Evolutionary conservation across 2,329 filamentous ascomycete genomes (phyloP), one percentile per base, ranked within the genome.

Genomic region (Cercospora citrullina): DNA sequence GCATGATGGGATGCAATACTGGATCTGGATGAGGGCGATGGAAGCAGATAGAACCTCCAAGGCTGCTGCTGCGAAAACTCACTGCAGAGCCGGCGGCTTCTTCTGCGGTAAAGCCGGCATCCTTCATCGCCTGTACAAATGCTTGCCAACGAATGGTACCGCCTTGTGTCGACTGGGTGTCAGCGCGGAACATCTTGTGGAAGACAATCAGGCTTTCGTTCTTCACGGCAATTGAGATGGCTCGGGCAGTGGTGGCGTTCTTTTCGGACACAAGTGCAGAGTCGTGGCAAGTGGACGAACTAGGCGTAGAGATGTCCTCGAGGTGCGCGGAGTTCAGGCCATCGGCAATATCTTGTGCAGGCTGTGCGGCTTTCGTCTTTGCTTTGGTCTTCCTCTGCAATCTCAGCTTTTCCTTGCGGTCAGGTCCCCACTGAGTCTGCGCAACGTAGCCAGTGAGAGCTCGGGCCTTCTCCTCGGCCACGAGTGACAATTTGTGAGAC

Each of bases 21-120:
- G 68, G 51, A 4, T 68, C 68, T 23, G 66, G 66, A n/a, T 70
- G 68, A 10, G 68, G 66, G 6, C 66, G 61, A 48, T 68, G 65
- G 61, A 69, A 67, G 23, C 61, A 63, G 7, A 69, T 65, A 3
- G 36, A 64, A 4, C 66, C 61, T 6, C 51, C 51, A 21, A 28
- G 16, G 18, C 28, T 55, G 53, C 28, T 55, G 53, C 33, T 61
- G 28, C 55, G 55, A 33, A 68, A 68, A 18, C 45, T 68, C 36
- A 67, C 65, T 1, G 65, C 60, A 12, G 65, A 67, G 3, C 60
- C 65, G 1, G 60, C 28, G 6, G 60, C 26, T 51, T 64, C 60
- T 16, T 36, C 42, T 31, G 60, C 65, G 1, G 6, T 18, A 28
- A 67, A 64, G 23, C 51, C 65, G 6, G 65, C 65, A 9, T 64